These are phyloP conservation scores for Pichia sp. DNA, from an alignment of 1,139 yeast species.

Conservation along the genomic window DNA sequence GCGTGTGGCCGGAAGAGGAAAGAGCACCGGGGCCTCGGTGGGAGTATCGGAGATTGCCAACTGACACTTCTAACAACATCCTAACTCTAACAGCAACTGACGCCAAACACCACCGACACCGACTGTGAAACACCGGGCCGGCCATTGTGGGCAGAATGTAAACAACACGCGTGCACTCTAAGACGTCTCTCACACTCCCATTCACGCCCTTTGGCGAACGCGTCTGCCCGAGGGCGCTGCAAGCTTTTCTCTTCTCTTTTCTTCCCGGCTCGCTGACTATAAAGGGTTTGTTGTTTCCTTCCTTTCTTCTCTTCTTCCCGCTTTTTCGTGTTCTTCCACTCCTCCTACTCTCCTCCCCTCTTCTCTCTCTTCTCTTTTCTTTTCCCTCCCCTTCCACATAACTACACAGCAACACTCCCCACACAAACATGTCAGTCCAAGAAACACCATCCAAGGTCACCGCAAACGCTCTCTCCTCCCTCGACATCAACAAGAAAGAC, in stretches of 20 bases:
- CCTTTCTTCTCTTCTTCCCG: not conserved
- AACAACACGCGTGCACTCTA: slow-evolving; percentile 1
- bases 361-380: not conserved
- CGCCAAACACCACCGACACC: too few species aligned
- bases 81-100: too few species aligned
- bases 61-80: too few species aligned
- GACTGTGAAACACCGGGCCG: too few species aligned
- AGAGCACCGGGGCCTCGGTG: too few species aligned
- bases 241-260: too few species aligned
- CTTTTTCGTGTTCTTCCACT: not conserved
- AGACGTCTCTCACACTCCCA: too few species aligned
- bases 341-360: not conserved
- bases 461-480: slow-evolving; percentile 39
- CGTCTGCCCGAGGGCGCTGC: too few species aligned
- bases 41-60: too few species aligned
- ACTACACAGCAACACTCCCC: not conserved
- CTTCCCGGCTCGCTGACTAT: not conserved
- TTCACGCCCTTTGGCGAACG: too few species aligned
- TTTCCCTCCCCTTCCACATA: not conserved
- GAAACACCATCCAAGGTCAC: slow-evolving; percentile 47
- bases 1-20: too few species aligned
- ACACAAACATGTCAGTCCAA: slow-evolving; percentile 32
- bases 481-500: slow-evolving; percentile 36
- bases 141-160: too few species aligned
- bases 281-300: slow-evolving; percentile 3